A percentile compares a stretch with the other conserved stretches of the same genome.
Conservation (phyloP, 106 monocot species). For the Phalaenopsis aphrodite region DNA sequence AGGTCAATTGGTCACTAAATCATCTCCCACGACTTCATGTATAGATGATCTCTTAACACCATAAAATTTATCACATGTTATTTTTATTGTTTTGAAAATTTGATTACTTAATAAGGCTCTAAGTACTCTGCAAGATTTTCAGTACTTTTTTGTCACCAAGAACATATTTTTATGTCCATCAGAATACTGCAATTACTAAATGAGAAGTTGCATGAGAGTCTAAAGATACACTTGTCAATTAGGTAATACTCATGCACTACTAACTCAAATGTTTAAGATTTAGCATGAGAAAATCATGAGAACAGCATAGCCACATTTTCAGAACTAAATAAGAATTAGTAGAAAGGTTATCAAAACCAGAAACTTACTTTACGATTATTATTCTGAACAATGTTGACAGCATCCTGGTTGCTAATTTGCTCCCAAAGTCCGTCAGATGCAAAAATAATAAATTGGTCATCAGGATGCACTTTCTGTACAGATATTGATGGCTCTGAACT, state of each 20-base stretch:
- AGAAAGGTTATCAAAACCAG: not conserved
- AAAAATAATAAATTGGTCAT: constrained; percentile 30
- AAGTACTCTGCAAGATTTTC: not conserved
- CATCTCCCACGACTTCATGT: too few species aligned
- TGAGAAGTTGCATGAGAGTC: not conserved
- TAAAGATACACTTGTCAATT: too few species aligned
- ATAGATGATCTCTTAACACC: too few species aligned
- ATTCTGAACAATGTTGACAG: constrained; percentile 18
- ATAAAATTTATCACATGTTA: too few species aligned
- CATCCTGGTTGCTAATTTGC: constrained; percentile 23
- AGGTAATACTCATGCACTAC: too few species aligned
- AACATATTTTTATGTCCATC: not conserved
- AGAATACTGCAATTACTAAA: not conserved
- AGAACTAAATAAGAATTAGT: not conserved
- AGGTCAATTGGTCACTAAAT: too few species aligned
- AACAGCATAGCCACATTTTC: not conserved
- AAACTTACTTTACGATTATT: constrained; percentile 16
- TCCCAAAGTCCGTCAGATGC: constrained; percentile 28
- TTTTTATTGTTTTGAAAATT: too few species aligned
- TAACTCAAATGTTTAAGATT: not conserved
- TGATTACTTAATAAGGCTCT: not conserved
- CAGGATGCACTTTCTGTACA: constrained; percentile 12
- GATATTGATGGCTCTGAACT: constrained; percentile 25
- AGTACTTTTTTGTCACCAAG: not conserved
- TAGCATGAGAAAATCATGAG: not conserved